Base-by-base conservation (phyloP, 352 stramenopile species). In the Phytophthora fragariae region DNA sequence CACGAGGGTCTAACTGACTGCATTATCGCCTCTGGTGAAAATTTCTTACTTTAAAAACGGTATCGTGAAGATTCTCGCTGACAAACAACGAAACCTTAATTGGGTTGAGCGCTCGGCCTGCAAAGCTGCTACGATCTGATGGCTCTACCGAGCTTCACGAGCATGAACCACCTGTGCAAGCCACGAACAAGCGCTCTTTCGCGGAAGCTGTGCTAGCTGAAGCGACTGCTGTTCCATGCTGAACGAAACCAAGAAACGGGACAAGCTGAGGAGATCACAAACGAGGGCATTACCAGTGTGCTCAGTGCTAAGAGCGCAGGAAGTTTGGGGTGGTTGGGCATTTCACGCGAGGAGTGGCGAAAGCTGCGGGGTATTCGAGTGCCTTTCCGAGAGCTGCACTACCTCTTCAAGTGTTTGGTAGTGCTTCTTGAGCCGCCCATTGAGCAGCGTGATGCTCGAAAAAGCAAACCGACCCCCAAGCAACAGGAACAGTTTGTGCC, bases 361-460 rank as follows among this genome's bases (percentile, higher is more conserved):
- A 83, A 91, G 59, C 69, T 95, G 44, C 83, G 84, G 10, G 75
- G 73, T 49, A 91, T 93, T 35, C 88, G 86, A 8, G 79, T 92
- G 0, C 85, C 86, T 5, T 75, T 90, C 9, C 84, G 83, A 58
- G 88, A 93, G 76, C 75, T 95, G 14, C 88, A 95, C 56, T 91
- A 86, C 50, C 75, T 95, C 4, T 86, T 93, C 72, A 92, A 93
- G 82, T 93, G 86, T 58, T 73, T 95, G 46, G 77, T 90, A n/a
- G 69, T 92, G 3, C 64, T 95, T 21, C 61, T 93, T 7, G 80
- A 93, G 17, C 82, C 77, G n/a, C 77, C 85, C 2, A 66, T 77
- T 3, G 79, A 89, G 57, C 79, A 80, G 49, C 57, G 76, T 3
- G 60, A 72, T 56, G 59, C 62, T 15, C 65, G 64, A 17, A 84